Evolutionary conservation across 2,329 filamentous ascomycete species (phyloP), one percentile per base, ranked within the genome.

Genomic region (Botryotinia narcissicola): DNA sequence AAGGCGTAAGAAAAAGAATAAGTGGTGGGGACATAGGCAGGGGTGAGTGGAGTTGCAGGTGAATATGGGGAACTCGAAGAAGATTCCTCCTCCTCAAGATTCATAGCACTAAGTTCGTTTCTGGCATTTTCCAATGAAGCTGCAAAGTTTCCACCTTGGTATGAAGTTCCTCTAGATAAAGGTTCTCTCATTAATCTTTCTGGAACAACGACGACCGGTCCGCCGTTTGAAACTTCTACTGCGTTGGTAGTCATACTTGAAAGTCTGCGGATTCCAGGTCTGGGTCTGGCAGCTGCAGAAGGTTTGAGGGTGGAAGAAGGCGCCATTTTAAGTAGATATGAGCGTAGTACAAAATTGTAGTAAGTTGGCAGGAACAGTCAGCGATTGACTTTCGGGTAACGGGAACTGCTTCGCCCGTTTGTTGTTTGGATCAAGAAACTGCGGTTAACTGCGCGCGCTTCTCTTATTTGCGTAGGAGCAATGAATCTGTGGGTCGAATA

Each of bases 1-100:
- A 95, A 94, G 66, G 92, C 92, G 79, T 92, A 94, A n/a, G 92
- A 92, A 80, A 93, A 95, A 42, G 86, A 84, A 79, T 89, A 87
- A 68, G 86, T 86, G 25, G 79, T 80, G 18, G 79, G 77, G 7
- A 78, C 63, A n/a, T 81, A 79, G 25, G 76, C 74, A 42, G 79
- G 80, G 12, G 78, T 81, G 32, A 77, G 54, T 20, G 81, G 80
- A 32, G 80, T 78, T 20, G 76, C 74, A 18, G 80, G 80, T 7
- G 79, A 78, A 25, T 64, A 76, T 5, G 79, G 78, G 29, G 78
- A 75, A 64, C 78, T 79, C 32, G 77, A 66, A 7, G 76, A 77
- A 8, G 71, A 40, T 18, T 74, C 72, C 37, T 81, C 80, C 67
- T 82, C 80, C 73, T 82, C 80, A 12, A 82, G 75, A 57, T 82